These are phyloP conservation scores for Epichloe glyceriae DNA, from an alignment of 2,329 filamentous ascomycete species.

Conservation along the genomic window DNA sequence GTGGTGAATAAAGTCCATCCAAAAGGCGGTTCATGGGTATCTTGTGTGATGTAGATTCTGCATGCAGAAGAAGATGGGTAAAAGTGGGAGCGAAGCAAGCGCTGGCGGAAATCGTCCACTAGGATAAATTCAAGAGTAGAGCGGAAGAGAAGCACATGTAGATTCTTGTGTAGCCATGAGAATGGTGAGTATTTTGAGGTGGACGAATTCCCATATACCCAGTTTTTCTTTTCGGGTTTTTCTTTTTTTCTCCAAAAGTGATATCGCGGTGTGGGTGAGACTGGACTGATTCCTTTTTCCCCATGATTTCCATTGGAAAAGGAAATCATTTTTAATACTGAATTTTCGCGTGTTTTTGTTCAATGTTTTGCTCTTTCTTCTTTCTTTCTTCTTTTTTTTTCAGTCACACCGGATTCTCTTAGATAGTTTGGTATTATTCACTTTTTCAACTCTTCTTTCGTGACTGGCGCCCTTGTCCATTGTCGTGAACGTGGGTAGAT, in stretches of 20 bases:
- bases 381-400: constrained; percentile 3
- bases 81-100: background rate
- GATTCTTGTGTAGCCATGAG: background rate
- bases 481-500: too few species aligned
- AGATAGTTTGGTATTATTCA: background rate
- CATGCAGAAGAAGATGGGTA: background rate
- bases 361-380: background rate
- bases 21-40: constrained; percentile 9
- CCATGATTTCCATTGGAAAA: background rate
- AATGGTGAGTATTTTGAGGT: background rate
- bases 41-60: constrained; percentile 11
- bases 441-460: background rate
- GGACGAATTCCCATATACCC: constrained; percentile 8
- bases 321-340: background rate
- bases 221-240: background rate
- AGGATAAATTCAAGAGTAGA: background rate
- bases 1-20: background rate
- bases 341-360: constrained; percentile 5
- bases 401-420: background rate
- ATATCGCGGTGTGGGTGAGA: background rate
- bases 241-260: background rate
- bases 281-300: constrained; percentile 7
- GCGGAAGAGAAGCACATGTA: background rate
- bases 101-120: background rate
- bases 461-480: too few species aligned